Evolutionary conservation across 208 protist species (phyloP), one percentile per base, ranked within the genome.

Genomic region (Angomonas deanei): DNA sequence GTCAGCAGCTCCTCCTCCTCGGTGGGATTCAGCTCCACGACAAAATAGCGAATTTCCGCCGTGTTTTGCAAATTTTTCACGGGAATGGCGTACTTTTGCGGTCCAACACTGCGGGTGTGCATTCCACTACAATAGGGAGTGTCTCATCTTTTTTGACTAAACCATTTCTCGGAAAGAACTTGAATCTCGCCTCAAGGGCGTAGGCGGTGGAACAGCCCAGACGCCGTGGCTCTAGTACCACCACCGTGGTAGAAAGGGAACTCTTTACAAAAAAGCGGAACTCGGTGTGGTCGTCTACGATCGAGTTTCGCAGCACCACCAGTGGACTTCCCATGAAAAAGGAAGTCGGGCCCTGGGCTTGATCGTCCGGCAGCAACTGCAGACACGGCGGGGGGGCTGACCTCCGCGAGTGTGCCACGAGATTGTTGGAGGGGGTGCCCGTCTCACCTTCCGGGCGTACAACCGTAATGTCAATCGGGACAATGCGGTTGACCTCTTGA

Each of bases 31-130:
- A 94, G 49, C 60, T 87, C 81, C 8, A 94, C 76, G 11, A 81
- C 77, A 28, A 94, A 36, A 66, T 92, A 92, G 52, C 77, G 69
- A 38, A 92, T 72, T 56, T 91, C 83, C 0, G 60, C 39, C 1
- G 72, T 60, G 68, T 92, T 78, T 56, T 81, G 73, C 26, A 91
- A 57, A 32, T 94, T 92, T 55, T 84, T 91, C 19, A 94, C 78
- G 3, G 88, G 85, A 49, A 94, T 84, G 38, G 92, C 80, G 56
- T 92, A 94, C 60, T 80, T 84, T 59, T 94, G 88, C 4, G 83
- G 88, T 1, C 85, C 85, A 24, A 83, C 74, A 60, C 78, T 80
- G 17, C 69, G 70, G 88, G 81, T 2, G 83, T 88, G 67, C 88
- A 94, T 54, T 89, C 80, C 10, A 92, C 85, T 21, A 78, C 75